Evolutionary conservation across 805 yeast species (phyloP).

Genomic region (Metschnikowia peoriensis): DNA sequence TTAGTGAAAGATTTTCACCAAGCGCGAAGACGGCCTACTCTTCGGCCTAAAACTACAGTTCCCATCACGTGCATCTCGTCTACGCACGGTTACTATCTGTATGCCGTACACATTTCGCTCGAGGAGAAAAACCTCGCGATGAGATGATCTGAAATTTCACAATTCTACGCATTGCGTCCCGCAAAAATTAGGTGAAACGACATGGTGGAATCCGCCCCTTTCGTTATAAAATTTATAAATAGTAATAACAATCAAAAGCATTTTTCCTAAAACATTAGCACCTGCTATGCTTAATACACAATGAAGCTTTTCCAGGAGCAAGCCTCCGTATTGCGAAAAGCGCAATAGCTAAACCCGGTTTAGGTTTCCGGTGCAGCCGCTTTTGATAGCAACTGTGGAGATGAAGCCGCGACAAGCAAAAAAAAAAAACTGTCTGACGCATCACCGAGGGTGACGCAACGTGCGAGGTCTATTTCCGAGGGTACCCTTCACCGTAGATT

Average conservation of each 20-base stretch:
- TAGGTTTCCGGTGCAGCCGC: neutral
- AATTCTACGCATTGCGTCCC: neutral
- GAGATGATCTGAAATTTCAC: slow-evolving; percentile 3
- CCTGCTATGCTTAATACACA: neutral
- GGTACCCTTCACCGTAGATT: slow-evolving; percentile 4
- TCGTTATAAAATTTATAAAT: no score
- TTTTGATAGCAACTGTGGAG: slow-evolving; percentile 2
- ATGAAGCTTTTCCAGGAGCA: neutral
- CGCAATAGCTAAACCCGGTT: neutral
- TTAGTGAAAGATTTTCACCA: neutral
- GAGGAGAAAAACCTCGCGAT: neutral
- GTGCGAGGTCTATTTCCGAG: slow-evolving; percentile 1
- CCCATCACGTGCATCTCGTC: slow-evolving; percentile 1
- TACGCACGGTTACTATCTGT: neutral
- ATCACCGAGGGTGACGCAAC: slow-evolving; percentile 5
- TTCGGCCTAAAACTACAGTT: neutral
- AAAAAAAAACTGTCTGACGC: neutral
- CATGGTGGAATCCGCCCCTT: no score
- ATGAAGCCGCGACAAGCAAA: neutral
- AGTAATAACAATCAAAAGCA: no score
- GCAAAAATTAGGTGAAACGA: neutral
- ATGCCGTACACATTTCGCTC: slow-evolving; percentile 1
- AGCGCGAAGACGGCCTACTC: neutral
- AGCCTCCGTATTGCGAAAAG: neutral
- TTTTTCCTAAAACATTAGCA: neutral